These are phyloP conservation scores for Inosperma sp. DNA, from an alignment of 768 basidiomycete genomes.

Conservation along the genomic window DNA sequence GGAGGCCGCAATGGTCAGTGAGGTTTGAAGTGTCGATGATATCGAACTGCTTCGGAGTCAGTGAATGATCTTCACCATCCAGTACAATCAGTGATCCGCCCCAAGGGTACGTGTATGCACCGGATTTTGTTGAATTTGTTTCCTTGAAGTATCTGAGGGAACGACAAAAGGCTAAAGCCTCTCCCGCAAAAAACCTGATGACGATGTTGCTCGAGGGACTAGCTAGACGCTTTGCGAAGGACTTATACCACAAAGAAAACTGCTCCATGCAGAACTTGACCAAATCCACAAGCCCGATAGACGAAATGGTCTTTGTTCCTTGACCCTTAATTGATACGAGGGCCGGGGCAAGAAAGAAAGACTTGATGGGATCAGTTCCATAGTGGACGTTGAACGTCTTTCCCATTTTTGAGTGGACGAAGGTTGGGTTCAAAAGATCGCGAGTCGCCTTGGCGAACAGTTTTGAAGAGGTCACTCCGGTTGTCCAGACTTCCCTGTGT, in stretches of 20 bases:
- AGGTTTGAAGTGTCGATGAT: conserved; percentile 42
- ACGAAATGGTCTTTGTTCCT: not conserved
- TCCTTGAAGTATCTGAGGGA: conserved; percentile 16
- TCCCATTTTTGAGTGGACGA: conserved; percentile 38
- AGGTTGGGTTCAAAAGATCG: conserved; percentile 42
- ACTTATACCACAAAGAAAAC: conserved; percentile 32
- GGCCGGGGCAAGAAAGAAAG: conserved; percentile 39
- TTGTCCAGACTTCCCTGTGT: conserved; percentile 36
- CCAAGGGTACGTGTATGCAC: conserved; percentile 26
- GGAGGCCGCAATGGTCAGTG: conserved; percentile 33
- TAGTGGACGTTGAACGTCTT: conserved; percentile 40
- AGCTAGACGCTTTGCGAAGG: conserved; percentile 18
- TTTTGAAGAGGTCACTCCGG: conserved; percentile 34
- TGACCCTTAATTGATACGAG: conserved; percentile 14
- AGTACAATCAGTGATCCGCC: conserved; percentile 24
- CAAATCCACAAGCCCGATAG: conserved; percentile 23
- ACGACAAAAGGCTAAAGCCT: conserved; percentile 25
- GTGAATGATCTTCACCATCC: conserved; percentile 24
- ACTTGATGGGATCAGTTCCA: conserved; percentile 37
- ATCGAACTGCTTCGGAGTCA: conserved; percentile 32
- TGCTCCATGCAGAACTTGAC: conserved; percentile 25
- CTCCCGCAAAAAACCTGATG: conserved; percentile 25
- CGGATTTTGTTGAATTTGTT: conserved; percentile 6
- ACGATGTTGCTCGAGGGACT: conserved; percentile 2
- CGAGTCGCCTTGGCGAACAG: conserved; percentile 16